Evolutionary conservation across 2,329 filamentous ascomycete species (phyloP).

Genomic region (Simplicillium sp.): DNA sequence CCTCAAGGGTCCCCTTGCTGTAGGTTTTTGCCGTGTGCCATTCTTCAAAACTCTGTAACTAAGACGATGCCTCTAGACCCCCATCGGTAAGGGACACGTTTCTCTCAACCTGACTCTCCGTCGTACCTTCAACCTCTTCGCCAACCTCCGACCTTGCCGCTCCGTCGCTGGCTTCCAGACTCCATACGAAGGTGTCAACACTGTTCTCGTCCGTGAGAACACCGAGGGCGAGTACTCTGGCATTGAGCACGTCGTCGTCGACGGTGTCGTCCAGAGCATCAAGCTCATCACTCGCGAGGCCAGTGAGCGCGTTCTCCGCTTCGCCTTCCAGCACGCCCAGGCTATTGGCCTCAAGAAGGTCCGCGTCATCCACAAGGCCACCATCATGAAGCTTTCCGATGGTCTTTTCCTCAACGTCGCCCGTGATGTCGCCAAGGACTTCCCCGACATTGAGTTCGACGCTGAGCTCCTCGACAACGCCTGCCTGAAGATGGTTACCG

Average conservation of each 20-base stretch:
- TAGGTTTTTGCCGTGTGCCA: slow-evolving; percentile 34
- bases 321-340: slow-evolving; percentile 96
- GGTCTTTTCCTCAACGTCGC: slow-evolving; percentile 92
- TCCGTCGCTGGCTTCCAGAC: slow-evolving; percentile 98
- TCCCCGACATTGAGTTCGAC: slow-evolving; percentile 91
- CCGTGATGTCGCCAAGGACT: slow-evolving; percentile 83
- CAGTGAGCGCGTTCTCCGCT: slow-evolving; percentile 89
- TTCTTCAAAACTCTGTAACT: not conserved
- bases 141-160: slow-evolving; percentile 96
- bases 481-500: slow-evolving; percentile 96
- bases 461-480: slow-evolving; percentile 98
- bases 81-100: slow-evolving; percentile 97
- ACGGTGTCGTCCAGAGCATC: slow-evolving; percentile 97
- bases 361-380: slow-evolving; percentile 97
- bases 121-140: slow-evolving; percentile 99
- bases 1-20: slow-evolving; percentile 93
- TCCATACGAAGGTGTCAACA: slow-evolving; percentile 94
- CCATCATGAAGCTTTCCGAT: slow-evolving; percentile 99
- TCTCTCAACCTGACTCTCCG: slow-evolving; percentile 97
- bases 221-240: slow-evolving; percentile 99
- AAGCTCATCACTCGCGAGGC: slow-evolving; percentile 97
- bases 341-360: slow-evolving; percentile 93
- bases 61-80: slow-evolving; percentile 51
- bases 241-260: slow-evolving; percentile 96
- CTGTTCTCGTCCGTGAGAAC: slow-evolving; percentile 97